Conservation (phyloP, 768 basidiomycete species). For the Trametes punicea region DNA sequence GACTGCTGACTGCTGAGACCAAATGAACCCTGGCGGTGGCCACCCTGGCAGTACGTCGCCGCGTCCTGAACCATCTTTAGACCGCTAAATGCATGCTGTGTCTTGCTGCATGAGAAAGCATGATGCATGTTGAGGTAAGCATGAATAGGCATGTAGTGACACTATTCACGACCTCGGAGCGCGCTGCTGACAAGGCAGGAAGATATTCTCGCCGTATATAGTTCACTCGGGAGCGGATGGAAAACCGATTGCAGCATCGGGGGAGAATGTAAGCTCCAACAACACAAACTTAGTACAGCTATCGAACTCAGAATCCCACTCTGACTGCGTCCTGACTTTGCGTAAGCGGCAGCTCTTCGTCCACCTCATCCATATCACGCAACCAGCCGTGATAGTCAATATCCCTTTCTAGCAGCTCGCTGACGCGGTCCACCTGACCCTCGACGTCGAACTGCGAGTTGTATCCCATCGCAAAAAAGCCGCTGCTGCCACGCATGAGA, state of each 20-base stretch:
- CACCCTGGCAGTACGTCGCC: background rate
- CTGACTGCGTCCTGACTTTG: constrained; percentile 14
- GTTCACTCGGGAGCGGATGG: too few relatives aligned
- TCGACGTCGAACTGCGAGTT: constrained; percentile 61
- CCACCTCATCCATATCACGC: constrained; percentile 37
- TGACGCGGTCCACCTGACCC: constrained; percentile 49
- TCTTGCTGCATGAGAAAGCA: background rate
- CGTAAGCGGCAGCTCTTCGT: constrained; percentile 18
- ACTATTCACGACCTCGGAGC: too few relatives aligned
- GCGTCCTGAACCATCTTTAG: background rate
- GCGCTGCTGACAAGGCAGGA: too few relatives aligned
- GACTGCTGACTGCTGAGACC: background rate
- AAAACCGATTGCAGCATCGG: too few relatives aligned
- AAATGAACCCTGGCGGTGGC: background rate
- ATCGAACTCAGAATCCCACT: background rate
- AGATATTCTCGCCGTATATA: too few relatives aligned
- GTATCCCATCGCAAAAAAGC: constrained; percentile 40
- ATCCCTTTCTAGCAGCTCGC: constrained; percentile 54
- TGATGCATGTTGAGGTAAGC: background rate
- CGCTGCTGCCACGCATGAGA: constrained; percentile 26
- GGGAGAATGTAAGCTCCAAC: background rate
- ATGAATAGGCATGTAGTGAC: too few relatives aligned
- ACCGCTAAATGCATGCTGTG: background rate
- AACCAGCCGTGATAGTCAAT: constrained; percentile 56
- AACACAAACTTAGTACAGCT: background rate